Conservation (phyloP, 805 yeast genomes). For the Sungouiella thailandica region DNA sequence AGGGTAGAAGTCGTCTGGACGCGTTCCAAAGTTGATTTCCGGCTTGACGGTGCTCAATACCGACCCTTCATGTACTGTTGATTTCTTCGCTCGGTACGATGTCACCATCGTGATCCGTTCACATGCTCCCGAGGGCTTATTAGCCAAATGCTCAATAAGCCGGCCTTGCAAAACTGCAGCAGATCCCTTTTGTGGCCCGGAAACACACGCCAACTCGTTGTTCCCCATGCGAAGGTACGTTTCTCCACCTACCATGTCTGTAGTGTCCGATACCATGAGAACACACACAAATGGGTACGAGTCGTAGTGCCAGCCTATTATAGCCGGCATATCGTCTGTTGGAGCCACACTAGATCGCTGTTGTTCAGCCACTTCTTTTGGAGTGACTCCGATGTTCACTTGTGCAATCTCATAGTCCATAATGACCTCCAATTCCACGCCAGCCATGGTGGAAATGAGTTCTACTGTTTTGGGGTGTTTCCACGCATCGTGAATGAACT, state of each 20-base stretch:
- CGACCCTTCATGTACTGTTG: slow-evolving; percentile 24
- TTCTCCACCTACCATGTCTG: slow-evolving; percentile 58
- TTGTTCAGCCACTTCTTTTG: slow-evolving; percentile 27
- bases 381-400: slow-evolving; percentile 45
- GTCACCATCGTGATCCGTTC: slow-evolving; percentile 43
- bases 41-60: slow-evolving; percentile 36
- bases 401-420: slow-evolving; percentile 58
- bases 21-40: slow-evolving; percentile 31
- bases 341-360: slow-evolving; percentile 19
- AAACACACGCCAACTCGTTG: slow-evolving; percentile 12
- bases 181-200: slow-evolving; percentile 14
- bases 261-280: slow-evolving; percentile 55
- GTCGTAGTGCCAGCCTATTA: slow-evolving; percentile 61
- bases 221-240: slow-evolving; percentile 47
- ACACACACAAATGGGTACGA: slow-evolving; percentile 65
- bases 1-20: slow-evolving; percentile 31
- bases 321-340: slow-evolving; percentile 42
- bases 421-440: slow-evolving; percentile 48
- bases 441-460: slow-evolving; percentile 53
- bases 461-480: slow-evolving; percentile 52
- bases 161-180: slow-evolving; percentile 19
- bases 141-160: slow-evolving; percentile 17
- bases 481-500: slow-evolving; percentile 55
- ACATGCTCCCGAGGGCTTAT: slow-evolving; percentile 25
- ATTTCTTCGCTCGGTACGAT: slow-evolving; percentile 31